Evolutionary conservation across 345 rosid species (phyloP), one percentile per base, ranked within the genome.

Genomic region (Hevea brasiliensis): DNA sequence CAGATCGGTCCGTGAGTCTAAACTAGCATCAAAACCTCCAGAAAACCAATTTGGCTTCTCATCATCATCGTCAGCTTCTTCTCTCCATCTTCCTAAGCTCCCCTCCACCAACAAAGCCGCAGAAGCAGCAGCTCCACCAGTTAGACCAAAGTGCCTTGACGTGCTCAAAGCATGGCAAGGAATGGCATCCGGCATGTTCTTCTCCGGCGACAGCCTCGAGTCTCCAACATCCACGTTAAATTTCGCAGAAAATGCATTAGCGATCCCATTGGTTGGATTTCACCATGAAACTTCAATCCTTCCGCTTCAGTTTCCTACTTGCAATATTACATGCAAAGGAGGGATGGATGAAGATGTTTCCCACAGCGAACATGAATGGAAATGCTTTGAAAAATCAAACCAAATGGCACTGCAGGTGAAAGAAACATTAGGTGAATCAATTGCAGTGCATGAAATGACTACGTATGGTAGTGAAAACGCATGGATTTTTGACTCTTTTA

Each of bases 1-100:
- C 26, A 79, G 88, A 45, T 67, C 81, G 71, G 88, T 77, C 32
- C 80, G 81, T 70, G 87, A 83, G 66, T 85, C 88, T 47, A 41
- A 67, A 56, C 55, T 68, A 5, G 29, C 6, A 11, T 26, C 8
- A 23, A 21, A 21, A 20, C 60, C 60, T 23, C 11, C 15, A 0
- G 47, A 29, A 15, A 32, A 29, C 44, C 47, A 35, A 35, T 20
- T 62, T 26, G 29, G 13, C 37, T 58, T 58, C 15, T 58, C 37
- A 32, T 32, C 37, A 32, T 32, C 37, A 32, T 32, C 37, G 4
- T 32, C 37, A 32, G 37, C 62, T 24, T 3, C 35, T 23, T 0
- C 35, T 8, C 9, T 58, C 6, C 15, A 21, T 14, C 14, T 32
- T 13, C 21, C 8, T 60, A 45, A 9, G 14, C 18, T 32, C 14